These are phyloP conservation scores for Populus hybrid DNA, from an alignment of 441 rosid genomes.

Conservation along the genomic window DNA sequence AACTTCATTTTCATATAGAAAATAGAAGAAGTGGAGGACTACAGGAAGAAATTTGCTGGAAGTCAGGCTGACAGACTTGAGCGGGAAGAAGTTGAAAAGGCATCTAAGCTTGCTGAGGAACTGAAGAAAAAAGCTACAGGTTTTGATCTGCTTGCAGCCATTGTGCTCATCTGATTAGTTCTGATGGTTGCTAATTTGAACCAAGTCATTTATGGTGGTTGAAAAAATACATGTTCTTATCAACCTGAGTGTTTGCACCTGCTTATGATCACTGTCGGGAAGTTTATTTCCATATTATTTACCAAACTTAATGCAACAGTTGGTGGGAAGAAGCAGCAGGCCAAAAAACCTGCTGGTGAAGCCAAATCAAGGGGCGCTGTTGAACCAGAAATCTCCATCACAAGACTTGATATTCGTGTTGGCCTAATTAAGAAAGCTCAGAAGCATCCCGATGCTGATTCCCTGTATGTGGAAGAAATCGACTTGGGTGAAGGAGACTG, in stretches of 20 bases:
- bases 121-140: constrained; percentile 73
- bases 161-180: not conserved
- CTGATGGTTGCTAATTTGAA: not conserved
- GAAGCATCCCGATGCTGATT: constrained; percentile 94
- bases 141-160: constrained; percentile 10
- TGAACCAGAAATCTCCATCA: constrained; percentile 70
- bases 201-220: too few species aligned
- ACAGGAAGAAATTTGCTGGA: constrained; percentile 77
- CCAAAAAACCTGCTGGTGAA: constrained; percentile 46
- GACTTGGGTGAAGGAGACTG: constrained; percentile 78
- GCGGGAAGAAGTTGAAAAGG: constrained; percentile 65
- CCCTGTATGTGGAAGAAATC: constrained; percentile 90
- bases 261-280: not conserved
- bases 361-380: constrained; percentile 48
- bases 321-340: constrained; percentile 51
- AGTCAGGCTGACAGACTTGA: constrained; percentile 82
- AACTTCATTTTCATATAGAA: constrained; percentile 40
- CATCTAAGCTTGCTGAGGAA: constrained; percentile 59
- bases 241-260: not conserved
- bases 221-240: not conserved
- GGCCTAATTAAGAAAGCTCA: constrained; percentile 74
- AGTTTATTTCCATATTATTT: not conserved
- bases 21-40: constrained; percentile 66
- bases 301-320: constrained; percentile 7
- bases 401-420: constrained; percentile 90